Conservation (phyloP, 2,329 filamentous ascomycete genomes). For the Cladobotryum protrusum region DNA sequence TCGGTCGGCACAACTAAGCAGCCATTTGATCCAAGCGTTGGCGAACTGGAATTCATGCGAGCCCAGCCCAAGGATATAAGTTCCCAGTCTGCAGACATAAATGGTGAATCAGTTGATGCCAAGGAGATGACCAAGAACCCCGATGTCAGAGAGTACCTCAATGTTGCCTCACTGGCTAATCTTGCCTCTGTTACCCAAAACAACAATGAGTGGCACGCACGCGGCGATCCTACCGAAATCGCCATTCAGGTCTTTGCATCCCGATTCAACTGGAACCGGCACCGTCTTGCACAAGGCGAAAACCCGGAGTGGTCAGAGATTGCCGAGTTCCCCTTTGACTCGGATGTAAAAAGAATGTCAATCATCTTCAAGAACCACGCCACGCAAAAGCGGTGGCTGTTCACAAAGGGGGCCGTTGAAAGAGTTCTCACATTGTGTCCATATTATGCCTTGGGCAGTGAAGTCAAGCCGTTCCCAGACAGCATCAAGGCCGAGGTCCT, state of each 20-base stretch:
- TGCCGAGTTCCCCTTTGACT: constrained; percentile 69
- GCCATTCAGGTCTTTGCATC: constrained; percentile 69
- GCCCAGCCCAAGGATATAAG: constrained; percentile 31
- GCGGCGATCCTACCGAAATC: constrained; percentile 61
- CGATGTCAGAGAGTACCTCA: constrained; percentile 49
- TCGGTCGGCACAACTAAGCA: constrained; percentile 44
- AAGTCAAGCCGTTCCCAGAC: constrained; percentile 43
- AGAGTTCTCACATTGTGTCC: constrained; percentile 59
- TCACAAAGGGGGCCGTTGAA: constrained; percentile 65
- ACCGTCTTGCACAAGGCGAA: constrained; percentile 43
- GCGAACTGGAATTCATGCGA: constrained; percentile 36
- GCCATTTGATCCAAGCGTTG: constrained; percentile 51
- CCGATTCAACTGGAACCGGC: constrained; percentile 58
- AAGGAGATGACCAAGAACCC: constrained; percentile 36
- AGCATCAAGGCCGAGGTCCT: constrained; percentile 51
- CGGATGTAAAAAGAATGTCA: constrained; percentile 70
- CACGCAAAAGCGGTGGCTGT: constrained; percentile 40
- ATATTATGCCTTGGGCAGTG: constrained; percentile 38
- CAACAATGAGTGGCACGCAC: constrained; percentile 52
- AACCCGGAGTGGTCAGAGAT: constrained; percentile 49
- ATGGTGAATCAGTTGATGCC: constrained; percentile 22
- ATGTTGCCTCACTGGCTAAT: constrained; percentile 60
- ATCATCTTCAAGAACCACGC: constrained; percentile 52
- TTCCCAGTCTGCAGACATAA: constrained; percentile 20
- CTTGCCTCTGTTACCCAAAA: constrained; percentile 55